Percentiles rank a stretch among this genome's conserved stretches.
These are phyloP conservation scores for Fusarium hainanense DNA, from an alignment of 2,329 filamentous ascomycete species.

Conservation along the genomic window DNA sequence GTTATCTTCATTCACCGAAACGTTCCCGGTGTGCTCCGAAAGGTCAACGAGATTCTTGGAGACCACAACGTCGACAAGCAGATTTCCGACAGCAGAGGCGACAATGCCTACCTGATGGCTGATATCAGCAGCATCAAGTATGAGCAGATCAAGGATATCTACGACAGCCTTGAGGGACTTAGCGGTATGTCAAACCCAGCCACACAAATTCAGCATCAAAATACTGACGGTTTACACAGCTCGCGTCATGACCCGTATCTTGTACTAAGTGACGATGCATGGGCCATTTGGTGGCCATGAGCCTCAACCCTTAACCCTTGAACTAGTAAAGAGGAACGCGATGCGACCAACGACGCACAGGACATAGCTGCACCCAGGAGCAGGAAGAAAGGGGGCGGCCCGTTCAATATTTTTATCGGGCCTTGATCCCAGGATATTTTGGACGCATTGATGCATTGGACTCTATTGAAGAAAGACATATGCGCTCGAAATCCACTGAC, in stretches of 20 bases:
- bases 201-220: background rate
- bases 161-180: constrained; percentile 82
- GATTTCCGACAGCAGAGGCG: constrained; percentile 93
- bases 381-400: constrained; percentile 36
- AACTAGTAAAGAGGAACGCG: constrained; percentile 26
- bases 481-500: constrained; percentile 6
- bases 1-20: constrained; percentile 98
- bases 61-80: constrained; percentile 99
- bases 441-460: constrained; percentile 39
- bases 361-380: constrained; percentile 20
- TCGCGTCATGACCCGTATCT: constrained; percentile 60
- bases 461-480: constrained; percentile 18
- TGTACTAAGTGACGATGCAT: constrained; percentile 53
- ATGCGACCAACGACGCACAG: constrained; percentile 29
- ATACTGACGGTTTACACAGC: constrained; percentile 47
- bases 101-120: constrained; percentile 97
- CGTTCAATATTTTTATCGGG: constrained; percentile 29
- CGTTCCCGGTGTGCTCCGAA: constrained; percentile 91
- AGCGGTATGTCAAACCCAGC: constrained; percentile 68
- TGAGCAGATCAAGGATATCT: constrained; percentile 85
- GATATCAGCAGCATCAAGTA: constrained; percentile 90
- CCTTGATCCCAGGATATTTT: constrained; percentile 25
- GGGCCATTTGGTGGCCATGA: constrained; percentile 12
- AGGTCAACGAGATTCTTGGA: constrained; percentile 93
- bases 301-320: constrained; percentile 29